Base-by-base conservation (phyloP, 179 eudicot genomes). In the Spergularia azorica region DNA sequence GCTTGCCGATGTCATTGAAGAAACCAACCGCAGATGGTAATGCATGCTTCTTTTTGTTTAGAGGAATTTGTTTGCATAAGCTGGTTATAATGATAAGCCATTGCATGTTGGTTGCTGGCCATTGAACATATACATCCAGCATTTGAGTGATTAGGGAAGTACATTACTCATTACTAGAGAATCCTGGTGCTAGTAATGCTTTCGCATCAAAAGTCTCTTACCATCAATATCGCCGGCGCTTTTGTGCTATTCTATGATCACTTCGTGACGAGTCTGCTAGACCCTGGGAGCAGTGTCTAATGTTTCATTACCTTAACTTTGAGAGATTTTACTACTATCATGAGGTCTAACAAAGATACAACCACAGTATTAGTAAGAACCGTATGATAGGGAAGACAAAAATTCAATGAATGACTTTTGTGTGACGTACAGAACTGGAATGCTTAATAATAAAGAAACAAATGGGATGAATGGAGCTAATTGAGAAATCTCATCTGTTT, bases 1-100 rank as follows among this genome's bases (percentile, higher is more conserved):
- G 68, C 96, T 95, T 83, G 98, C 98, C 20, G 99, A 96, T 88
- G 78, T 77, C 73, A 94, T 96, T 73, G 91, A 86, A 48, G 94
- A 85, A 82, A 88, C 94, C 75, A 79, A 89, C 71, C 73, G 90
- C 80, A 87, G 77, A 89, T 94, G 98, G 99, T 95, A 90, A 43
- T 60, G 68, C 60, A 21, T 68, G 14, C 16, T 63, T 75, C 32
- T 32, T 67, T 72, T n/a, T 12, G 6, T 65, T 43, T 70, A 54
- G 4, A 52, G 54, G 18, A 70, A 43, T 58, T 15, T 62, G 57
- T 57, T 65, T 68, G 43, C 57, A 66, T 38, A 4, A 14, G 9
- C 55, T 74, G 51, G 39, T 20, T 11, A 43, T 79, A 51, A 54
- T 77, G 41, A 57, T 46, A 26, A 13, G 54, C 66, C 64, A 51